A percentile compares a stretch with the other conserved stretches of the same genome.
Conservation (phyloP, 805 yeast genomes). For the Wickerhamiella dianesei region DNA sequence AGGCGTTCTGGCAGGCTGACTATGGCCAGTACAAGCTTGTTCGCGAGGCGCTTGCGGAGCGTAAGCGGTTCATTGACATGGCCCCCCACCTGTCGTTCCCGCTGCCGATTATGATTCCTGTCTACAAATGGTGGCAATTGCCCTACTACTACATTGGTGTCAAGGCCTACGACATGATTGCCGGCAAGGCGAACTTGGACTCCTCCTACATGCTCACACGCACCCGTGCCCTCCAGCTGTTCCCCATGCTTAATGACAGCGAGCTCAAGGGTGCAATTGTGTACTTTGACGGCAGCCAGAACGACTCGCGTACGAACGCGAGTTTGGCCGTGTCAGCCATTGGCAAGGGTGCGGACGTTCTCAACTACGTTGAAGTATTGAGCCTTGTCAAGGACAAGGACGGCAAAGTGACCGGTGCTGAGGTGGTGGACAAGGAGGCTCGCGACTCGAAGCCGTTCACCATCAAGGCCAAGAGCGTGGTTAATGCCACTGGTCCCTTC, state of each 20-base stretch:
- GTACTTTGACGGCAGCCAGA: slow-evolving; percentile 90
- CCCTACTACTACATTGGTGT: slow-evolving; percentile 90
- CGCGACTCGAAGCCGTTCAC: slow-evolving; percentile 38
- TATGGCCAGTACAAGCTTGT: slow-evolving; percentile 81
- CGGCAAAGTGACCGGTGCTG: slow-evolving; percentile 57
- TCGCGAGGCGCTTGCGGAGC: slow-evolving; percentile 76
- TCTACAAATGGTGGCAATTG: slow-evolving; percentile 88
- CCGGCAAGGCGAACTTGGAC: slow-evolving; percentile 76
- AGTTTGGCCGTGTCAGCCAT: slow-evolving; percentile 76
- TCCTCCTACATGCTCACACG: slow-evolving; percentile 60
- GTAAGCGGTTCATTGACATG: slow-evolving; percentile 71
- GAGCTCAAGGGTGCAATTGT: slow-evolving; percentile 81
- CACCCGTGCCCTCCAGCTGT: slow-evolving; percentile 51
- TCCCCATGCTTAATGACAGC: slow-evolving; percentile 73
- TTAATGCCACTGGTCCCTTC: slow-evolving; percentile 92
- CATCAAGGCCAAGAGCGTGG: slow-evolving; percentile 58
- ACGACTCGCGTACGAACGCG: slow-evolving; percentile 82
- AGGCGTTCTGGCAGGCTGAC: slow-evolving; percentile 84
- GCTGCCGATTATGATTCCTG: slow-evolving; percentile 91
- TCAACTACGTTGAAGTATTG: slow-evolving; percentile 74
- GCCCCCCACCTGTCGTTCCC: slow-evolving; percentile 85
- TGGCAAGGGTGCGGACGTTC: slow-evolving; percentile 75
- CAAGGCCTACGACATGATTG: slow-evolving; percentile 81
- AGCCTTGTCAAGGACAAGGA: slow-evolving; percentile 53
- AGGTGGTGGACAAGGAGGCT: slow-evolving; percentile 42